phyloP scores from a whole-genome alignment of 495 filamentous ascomycete genomes.

The Margaritispora aquatica region DNA sequence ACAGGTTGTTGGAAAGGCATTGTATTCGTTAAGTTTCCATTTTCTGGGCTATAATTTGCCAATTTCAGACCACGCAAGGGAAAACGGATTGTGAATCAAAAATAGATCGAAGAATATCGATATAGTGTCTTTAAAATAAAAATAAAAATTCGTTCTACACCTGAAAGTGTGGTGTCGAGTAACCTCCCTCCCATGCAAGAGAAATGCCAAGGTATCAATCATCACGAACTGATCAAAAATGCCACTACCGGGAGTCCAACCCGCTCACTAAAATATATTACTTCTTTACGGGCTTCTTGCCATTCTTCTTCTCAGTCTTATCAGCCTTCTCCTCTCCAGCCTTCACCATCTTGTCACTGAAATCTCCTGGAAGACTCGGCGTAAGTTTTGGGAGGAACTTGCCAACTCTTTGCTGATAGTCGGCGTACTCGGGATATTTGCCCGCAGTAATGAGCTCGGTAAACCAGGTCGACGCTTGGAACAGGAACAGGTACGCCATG shows the following conservation, averaged over 20 bases:
- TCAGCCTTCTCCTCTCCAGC: slow-evolving; percentile 3
- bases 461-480: slow-evolving; percentile 81
- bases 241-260: background rate
- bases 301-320: slow-evolving; percentile 6
- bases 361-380: slow-evolving; percentile 33
- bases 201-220: background rate
- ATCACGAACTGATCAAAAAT: background rate
- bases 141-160: no score
- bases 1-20: no score
- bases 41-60: no score
- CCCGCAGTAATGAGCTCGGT: slow-evolving; percentile 72
- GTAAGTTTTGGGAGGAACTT: slow-evolving; percentile 67
- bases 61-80: no score
- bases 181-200: background rate
- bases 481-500: slow-evolving; percentile 64
- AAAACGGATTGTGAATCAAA: no score
- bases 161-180: background rate
- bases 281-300: background rate
- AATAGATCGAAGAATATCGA: no score
- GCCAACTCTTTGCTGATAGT: slow-evolving; percentile 78
- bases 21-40: no score
- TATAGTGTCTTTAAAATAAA: no score
- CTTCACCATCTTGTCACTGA: slow-evolving; percentile 27
- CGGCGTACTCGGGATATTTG: slow-evolving; percentile 85
- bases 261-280: no score